Evolutionary conservation across 495 filamentous ascomycete species (phyloP), one percentile per base, ranked within the genome.

Genomic region (Penicillium malachiteum): DNA sequence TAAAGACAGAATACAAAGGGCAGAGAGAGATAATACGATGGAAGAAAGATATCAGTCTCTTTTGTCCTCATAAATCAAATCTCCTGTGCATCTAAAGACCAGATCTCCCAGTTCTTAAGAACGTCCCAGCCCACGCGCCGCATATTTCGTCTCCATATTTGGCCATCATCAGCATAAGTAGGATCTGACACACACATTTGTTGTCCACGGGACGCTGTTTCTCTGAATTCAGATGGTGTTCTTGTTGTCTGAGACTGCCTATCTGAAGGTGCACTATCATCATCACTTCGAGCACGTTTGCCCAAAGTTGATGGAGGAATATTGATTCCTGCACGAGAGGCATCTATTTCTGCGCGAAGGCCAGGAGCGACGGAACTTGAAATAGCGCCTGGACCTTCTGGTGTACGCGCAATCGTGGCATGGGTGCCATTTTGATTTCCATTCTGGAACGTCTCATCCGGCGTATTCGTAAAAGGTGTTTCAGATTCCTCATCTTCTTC

Each of bases 51-150:
- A n/a, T 26, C 0, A 17, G 8, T 14, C n/a, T 17, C 14, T 7
- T 17, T 17, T 42, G 41, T 42, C 14, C 39, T 42, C 21, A 4
- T 4, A 30, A n/a, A 21, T 68, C 44, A 76, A 48, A 75, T 63
- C 44, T 77, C 75, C 54, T 75, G 71, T 9, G 70, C 57, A 53
- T 78, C 75, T 44, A 78, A 48, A 3, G 62, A 63, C 74, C 74
- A 78, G 2, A 78, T 69, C 48, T 78, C 75, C 71, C 72, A 78
- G 11, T 72, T 48, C 44, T 73, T 61, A 5, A 76, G 55, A 1
- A 71, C 68, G n/a, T 78, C 72, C 75, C 73, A 77, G 12, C 69
- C 71, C 7, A 72, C 71, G 7, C 69, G 70, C 5, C 67, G 61
- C 34, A 77, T 58, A 8, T 55, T 58, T 16, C 75, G 66, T 48